These are phyloP conservation scores for Phycomyces nitens DNA, from an alignment of 192 early-diverging fungal genomes.

Conservation along the genomic window DNA sequence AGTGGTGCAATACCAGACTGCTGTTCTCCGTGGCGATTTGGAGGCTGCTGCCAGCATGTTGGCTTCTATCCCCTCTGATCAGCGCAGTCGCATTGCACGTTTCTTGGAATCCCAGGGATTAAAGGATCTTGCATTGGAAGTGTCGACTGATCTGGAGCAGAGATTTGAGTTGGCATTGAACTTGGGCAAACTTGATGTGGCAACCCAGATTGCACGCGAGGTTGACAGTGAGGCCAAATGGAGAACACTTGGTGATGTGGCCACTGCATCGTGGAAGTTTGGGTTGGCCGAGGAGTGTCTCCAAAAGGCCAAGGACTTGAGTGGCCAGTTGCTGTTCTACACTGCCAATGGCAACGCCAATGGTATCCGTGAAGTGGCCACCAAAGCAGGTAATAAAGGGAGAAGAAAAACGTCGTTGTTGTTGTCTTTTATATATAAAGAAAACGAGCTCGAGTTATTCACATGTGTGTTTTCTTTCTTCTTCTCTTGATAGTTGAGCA, in stretches of 20 bases:
- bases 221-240: slow-evolving; percentile 88
- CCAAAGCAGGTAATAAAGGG: slow-evolving; percentile 47
- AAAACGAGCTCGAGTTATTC: neutral
- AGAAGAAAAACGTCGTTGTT: neutral
- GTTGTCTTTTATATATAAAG: neutral
- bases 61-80: slow-evolving; percentile 81
- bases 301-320: slow-evolving; percentile 81
- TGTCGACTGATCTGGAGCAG: slow-evolving; percentile 95
- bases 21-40: slow-evolving; percentile 90
- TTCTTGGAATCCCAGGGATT: slow-evolving; percentile 94
- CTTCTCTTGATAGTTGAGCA: slow-evolving; percentile 46
- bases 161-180: slow-evolving; percentile 93
- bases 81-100: slow-evolving; percentile 86
- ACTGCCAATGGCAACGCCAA: slow-evolving; percentile 80
- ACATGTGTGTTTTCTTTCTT: too few relatives aligned
- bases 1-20: slow-evolving; percentile 98
- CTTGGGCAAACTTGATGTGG: slow-evolving; percentile 77
- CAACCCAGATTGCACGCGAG: slow-evolving; percentile 82
- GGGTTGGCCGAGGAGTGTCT: slow-evolving; percentile 89
- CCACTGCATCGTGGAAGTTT: slow-evolving; percentile 88
- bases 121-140: slow-evolving; percentile 88
- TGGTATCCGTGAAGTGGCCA: slow-evolving; percentile 75
- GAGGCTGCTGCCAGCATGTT: slow-evolving; percentile 76
- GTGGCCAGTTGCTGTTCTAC: slow-evolving; percentile 87
- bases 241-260: slow-evolving; percentile 89